These are phyloP conservation scores for Diaporthe longicolla DNA, from an alignment of 2,329 filamentous ascomycete genomes.

Conservation along the genomic window DNA sequence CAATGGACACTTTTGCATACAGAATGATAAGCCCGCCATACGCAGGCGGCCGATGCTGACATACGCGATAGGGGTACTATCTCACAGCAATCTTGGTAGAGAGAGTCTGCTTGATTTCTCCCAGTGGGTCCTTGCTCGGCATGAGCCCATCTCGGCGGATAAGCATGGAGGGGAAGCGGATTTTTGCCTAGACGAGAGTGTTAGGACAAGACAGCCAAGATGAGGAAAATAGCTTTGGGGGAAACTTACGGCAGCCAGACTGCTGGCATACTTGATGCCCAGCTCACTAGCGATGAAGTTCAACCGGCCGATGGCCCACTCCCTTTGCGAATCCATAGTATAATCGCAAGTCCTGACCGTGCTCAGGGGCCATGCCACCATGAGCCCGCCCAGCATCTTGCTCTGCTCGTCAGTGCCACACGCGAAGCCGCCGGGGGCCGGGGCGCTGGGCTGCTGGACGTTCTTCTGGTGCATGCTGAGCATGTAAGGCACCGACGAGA, in stretches of 20 bases:
- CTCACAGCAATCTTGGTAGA: conserved; percentile 44
- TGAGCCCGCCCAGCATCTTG: conserved; percentile 72
- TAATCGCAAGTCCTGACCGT: conserved; percentile 71
- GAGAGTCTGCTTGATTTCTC: conserved; percentile 40
- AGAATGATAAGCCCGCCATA: too few relatives aligned
- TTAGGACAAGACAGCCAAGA: neutral
- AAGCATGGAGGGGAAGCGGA: conserved; percentile 74
- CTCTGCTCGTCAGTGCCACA: conserved; percentile 64
- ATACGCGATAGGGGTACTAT: neutral
- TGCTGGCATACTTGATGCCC: conserved; percentile 71
- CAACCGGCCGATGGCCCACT: conserved; percentile 68
- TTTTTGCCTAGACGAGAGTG: conserved; percentile 59
- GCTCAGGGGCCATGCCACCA: conserved; percentile 71
- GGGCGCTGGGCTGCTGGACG: neutral
- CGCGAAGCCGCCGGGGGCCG: conserved; percentile 58
- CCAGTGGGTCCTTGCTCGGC: conserved; percentile 47
- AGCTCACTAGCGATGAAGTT: conserved; percentile 67
- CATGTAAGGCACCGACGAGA: conserved; percentile 72
- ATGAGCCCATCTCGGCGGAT: conserved; percentile 68
- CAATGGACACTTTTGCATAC: too few relatives aligned
- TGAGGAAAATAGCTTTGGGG: neutral
- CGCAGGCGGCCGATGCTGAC: too few relatives aligned
- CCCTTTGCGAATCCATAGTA: conserved; percentile 69
- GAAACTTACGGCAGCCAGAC: conserved; percentile 62
- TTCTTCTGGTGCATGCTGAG: conserved; percentile 66